Evolutionary conservation across 2,329 filamentous ascomycete genomes (phyloP), one percentile per base, ranked within the genome.

Genomic region (Ceratocystis alfenasii): DNA sequence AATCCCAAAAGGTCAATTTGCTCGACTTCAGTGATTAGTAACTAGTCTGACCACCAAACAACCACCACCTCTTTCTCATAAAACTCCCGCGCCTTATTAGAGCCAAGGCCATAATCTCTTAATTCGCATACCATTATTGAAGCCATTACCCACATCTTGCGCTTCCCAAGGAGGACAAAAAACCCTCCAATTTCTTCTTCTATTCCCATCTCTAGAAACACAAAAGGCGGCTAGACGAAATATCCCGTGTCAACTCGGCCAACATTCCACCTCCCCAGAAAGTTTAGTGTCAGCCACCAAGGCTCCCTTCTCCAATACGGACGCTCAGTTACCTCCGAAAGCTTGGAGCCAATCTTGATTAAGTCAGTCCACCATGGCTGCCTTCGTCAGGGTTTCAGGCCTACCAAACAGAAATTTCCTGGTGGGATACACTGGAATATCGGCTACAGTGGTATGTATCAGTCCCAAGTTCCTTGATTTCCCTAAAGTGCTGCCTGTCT

Each of bases 341-440:
- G 55, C 25, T 59, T 59, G 15, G 55, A 36, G 55, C 15, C 15
- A 33, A 59, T n/a, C 55, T 59, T 59, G 55, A 36, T 36, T 36
- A 36, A 59, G 55, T 36, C 55, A 36, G 28, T 36, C 55, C 55
- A 30, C 55, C 55, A 86, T 86, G 80, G 83, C 87, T 76, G 88
- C 89, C 75, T 89, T 89, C 77, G 94, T 99, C 79, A 88, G 94
- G 82, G 91, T 99, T 78, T 95, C 91, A 71, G 94, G 94, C 74
- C 92, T 92, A 74, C 92, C 94, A 72, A 99, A 99, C 78, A 94
- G 90, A 78, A 94, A 89, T 78, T 96, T 96, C 75, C 82, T 97
- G 70, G 90, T 97, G 71, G 94, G 94, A 72, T 99, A 97, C 76
- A 94, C 94, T 66, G 94, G 94, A 71, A 97, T 99, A 76, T 96